Conservation (phyloP, 2,329 filamentous ascomycete genomes). For the Colletotrichum plurivorum region DNA sequence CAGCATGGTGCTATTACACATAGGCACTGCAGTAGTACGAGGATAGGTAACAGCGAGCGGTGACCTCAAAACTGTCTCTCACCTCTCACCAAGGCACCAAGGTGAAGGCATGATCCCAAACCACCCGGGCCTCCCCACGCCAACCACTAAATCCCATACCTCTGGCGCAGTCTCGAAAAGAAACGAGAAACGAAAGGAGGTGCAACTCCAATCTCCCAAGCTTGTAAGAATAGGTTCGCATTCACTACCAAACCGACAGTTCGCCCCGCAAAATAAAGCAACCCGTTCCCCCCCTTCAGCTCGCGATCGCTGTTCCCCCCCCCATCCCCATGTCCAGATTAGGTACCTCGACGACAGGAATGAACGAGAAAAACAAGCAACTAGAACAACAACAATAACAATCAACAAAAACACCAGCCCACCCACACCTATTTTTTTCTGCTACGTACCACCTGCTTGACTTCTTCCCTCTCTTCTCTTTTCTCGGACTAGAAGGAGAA, state of each 20-base stretch:
- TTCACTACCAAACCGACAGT: not conserved
- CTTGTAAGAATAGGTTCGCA: not conserved
- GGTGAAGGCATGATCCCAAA: slow-evolving; percentile 25
- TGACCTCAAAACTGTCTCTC: not conserved
- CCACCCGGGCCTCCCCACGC: slow-evolving; percentile 21
- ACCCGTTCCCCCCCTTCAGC: slow-evolving; percentile 1
- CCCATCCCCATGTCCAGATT: slow-evolving; percentile 6
- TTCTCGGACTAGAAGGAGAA: not conserved
- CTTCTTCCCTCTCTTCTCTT: slow-evolving; percentile 6
- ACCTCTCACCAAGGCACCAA: not conserved
- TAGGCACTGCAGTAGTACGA: too few species aligned
- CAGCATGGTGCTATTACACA: too few species aligned
- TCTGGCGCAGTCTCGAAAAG: slow-evolving; percentile 22
- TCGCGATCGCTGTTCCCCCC: slow-evolving; percentile 18
- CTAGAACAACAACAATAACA: slow-evolving; percentile 19
- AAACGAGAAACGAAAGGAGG: slow-evolving; percentile 13
- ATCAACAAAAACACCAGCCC: slow-evolving; percentile 31
- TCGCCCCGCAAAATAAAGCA: slow-evolving; percentile 28
- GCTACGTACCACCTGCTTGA: not conserved
- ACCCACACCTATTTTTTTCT: slow-evolving; percentile 15
- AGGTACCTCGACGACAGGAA: slow-evolving; percentile 8
- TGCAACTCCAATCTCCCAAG: slow-evolving; percentile 19
- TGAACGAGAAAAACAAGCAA: not conserved
- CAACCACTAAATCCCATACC: slow-evolving; percentile 33
- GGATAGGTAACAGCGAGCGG: too few species aligned